Evolutionary conservation across 768 basidiomycete genomes (phyloP).

Genomic region (Pholiota microspora): DNA sequence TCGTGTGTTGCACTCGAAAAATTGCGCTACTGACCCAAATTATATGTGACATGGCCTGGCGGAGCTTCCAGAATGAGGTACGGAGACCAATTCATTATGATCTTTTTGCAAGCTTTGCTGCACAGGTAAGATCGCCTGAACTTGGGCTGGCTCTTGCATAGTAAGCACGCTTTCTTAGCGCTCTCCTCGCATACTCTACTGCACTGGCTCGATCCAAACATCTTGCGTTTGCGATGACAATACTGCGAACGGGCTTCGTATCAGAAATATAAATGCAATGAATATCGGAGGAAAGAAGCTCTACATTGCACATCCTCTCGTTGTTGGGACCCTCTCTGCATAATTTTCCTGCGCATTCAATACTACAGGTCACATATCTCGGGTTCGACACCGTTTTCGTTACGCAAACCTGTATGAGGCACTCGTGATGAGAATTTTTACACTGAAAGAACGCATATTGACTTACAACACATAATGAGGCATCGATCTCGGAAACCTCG

Average conservation of each 20-base stretch:
- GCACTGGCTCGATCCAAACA: slow-evolving; percentile 9
- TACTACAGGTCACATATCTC: slow-evolving; percentile 12
- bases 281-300: neutral
- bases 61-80: slow-evolving; percentile 16
- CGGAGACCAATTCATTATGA: slow-evolving; percentile 15
- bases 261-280: neutral
- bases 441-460: too few species aligned
- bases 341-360: slow-evolving; percentile 12
- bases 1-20: neutral
- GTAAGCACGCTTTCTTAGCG: slow-evolving; percentile 15
- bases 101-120: slow-evolving; percentile 12
- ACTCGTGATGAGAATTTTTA: too few species aligned
- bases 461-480: too few species aligned
- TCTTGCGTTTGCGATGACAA: neutral
- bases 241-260: too few species aligned
- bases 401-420: neutral
- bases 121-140: slow-evolving; percentile 14
- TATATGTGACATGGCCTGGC: slow-evolving; percentile 13
- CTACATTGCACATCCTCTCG: slow-evolving; percentile 15
- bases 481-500: too few species aligned
- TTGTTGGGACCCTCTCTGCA: slow-evolving; percentile 10
- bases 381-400: neutral
- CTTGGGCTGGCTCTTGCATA: slow-evolving; percentile 15
- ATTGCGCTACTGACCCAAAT: slow-evolving; percentile 9
- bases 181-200: slow-evolving; percentile 8